Evolutionary conservation across 31 red algal genomes (phyloP), one percentile per base, ranked within the genome.

Genomic region (Odonthalia washingtoniensis): DNA sequence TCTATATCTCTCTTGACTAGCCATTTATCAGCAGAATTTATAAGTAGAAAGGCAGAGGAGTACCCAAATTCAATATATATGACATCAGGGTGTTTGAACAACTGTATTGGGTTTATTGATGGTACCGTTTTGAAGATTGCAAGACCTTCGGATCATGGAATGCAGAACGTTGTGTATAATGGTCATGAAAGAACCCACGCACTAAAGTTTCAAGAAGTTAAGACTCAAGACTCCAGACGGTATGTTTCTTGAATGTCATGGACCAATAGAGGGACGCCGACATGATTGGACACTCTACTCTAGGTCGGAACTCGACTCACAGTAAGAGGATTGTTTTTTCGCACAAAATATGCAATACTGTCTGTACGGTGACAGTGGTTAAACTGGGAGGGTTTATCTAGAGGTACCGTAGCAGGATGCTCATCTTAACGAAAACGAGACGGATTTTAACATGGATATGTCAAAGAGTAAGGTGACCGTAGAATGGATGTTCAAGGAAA

Each of bases 101-200:
- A 77, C 4, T 87, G 83, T 35, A 62, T 87, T 1, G 72, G 83
- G 9, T 87, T 87, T 31, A 87, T 87, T 39, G 83, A 78, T 87
- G 72, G 70, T 0, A 78, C 72, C 1, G 72, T 77, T 28, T 24
- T 87, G 3, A 62, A 62, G 35, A 62, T 80, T 62, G 35, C 43
- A 27, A 49, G 85, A 68, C 75, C 75, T 6, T 42, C 9, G 5
- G 73, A 66, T 0, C 31, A 41, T 41, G 85, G 62, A 4, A n/a
- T 80, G 2, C 75, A 80, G 40, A 78, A 79, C 5, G 43, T 40
- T 57, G 53, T 64, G 27, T 78, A 88, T 46, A 88, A 79, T 44
- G 85, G 75, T 24, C 85, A 88, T 70, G 65, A 61, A 38, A 74
- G 49, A 24, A 1, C 5, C 9, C 84, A 88, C 78, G 30, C 84